Base-by-base conservation (phyloP, 2,329 filamentous ascomycete species). In the Zelopaecilomyces penicillatus region DNA sequence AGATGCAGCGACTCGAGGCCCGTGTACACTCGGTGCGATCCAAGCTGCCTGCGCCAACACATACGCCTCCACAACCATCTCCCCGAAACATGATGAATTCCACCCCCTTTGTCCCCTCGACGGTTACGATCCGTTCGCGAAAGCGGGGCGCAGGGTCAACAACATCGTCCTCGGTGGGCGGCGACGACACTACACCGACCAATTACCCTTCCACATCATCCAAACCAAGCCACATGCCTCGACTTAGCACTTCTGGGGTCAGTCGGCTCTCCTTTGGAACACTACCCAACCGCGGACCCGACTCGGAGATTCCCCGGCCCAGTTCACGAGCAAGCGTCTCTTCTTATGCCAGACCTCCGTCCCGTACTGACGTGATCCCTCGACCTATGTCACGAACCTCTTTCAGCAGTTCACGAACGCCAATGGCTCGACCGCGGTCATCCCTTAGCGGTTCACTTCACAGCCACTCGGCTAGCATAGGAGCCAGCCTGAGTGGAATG, bases 1-100 rank as follows among this genome's bases (percentile, higher is more conserved):
- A 97, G 67, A 96, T 97, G 89, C 88, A 96, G 65, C 87, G 88
- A 54, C 82, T 98, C 49, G 93, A 97, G 64, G 87, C 93, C 51
- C 80, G 93, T 37, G 91, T 98, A 7, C 89, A 97, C 49, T 88
- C 84, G 27, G 93, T 85, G 12, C 82, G 89, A 54, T 96, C 91
- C 34, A 95, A 93, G 65, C 77, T 98, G 19, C 93, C 93, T 3
- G 87, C 85, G 2, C 87, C 90, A 3, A 75, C 80, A 6, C 75
- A 73, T 44, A 93, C 85, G 0, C 89, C 90, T 4, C 88, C 90
- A 12, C 81, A 83, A 39, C 76, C 78, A 4, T 95, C 89, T n/a
- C 88, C 90, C 26, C 78, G 87, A 43, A 62, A 64, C 2, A 70
- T 68, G 4, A 55, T 65, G 9, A 56, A 65, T 28, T 68, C 67